Percentiles rank a stretch among this genome's conserved stretches.
Conservation (phyloP, 2,329 filamentous ascomycete genomes). For the Aspergillus floridensis region DNA sequence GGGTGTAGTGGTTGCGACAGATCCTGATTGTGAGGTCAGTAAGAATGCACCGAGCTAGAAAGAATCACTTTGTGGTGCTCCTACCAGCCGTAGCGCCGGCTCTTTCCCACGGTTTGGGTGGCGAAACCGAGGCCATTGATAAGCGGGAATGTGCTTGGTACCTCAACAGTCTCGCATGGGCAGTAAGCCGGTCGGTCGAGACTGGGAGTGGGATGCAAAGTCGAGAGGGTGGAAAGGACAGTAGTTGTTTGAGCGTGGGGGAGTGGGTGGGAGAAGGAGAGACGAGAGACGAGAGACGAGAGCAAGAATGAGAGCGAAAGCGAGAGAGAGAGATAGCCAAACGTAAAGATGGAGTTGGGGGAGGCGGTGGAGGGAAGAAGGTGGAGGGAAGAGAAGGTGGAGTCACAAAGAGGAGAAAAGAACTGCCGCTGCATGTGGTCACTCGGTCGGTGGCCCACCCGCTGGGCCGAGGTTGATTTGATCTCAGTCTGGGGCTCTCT, state of each 20-base stretch:
- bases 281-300: slow-evolving; percentile 7
- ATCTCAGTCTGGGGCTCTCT: background rate
- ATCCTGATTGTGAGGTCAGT: slow-evolving; percentile 19
- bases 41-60: background rate
- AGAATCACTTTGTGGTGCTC: slow-evolving; percentile 32
- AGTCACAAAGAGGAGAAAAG: slow-evolving; percentile 13
- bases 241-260: background rate
- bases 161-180: slow-evolving; percentile 32
- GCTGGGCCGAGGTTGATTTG: background rate
- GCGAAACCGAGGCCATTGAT: slow-evolving; percentile 65
- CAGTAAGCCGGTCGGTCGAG: slow-evolving; percentile 9
- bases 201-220: background rate
- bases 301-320: slow-evolving; percentile 2
- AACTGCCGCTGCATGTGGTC: slow-evolving; percentile 18
- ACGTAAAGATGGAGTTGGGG: slow-evolving; percentile 9
- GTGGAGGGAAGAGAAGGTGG: background rate
- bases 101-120: slow-evolving; percentile 96
- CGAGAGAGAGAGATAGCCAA: slow-evolving; percentile 7
- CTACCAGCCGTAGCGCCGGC: slow-evolving; percentile 59
- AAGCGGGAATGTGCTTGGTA: slow-evolving; percentile 16
- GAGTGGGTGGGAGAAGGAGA: slow-evolving; percentile 3
- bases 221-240: background rate
- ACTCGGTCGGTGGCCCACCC: background rate
- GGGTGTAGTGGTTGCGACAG: slow-evolving; percentile 26
- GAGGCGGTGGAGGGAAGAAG: slow-evolving; percentile 7